Conservation (phyloP, 2,329 filamentous ascomycete genomes). For the Cladophialophora bantiana region DNA sequence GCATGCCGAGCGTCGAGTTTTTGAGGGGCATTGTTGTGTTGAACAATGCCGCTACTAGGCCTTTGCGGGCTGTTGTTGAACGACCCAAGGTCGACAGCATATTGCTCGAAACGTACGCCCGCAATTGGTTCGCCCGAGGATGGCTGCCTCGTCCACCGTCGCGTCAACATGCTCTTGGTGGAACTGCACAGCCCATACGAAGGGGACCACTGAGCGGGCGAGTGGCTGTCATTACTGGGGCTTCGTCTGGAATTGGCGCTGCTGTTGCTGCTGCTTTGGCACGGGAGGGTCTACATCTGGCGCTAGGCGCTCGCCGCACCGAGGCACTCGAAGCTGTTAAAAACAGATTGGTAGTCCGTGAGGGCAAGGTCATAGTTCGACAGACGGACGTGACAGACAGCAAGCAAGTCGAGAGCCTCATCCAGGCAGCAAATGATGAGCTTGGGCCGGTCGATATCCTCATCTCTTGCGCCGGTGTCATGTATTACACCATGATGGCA, state of each 20-base stretch:
- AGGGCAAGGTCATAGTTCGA: constrained; percentile 71
- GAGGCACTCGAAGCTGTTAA: constrained; percentile 74
- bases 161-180: constrained; percentile 55
- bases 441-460: constrained; percentile 79
- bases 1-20: constrained; percentile 79
- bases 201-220: constrained; percentile 60
- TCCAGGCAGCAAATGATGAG: constrained; percentile 64
- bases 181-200: constrained; percentile 53
- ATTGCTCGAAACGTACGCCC: constrained; percentile 78
- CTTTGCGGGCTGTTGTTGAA: constrained; percentile 64
- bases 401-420: constrained; percentile 70
- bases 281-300: constrained; percentile 52
- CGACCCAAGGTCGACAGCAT: constrained; percentile 73
- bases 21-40: constrained; percentile 75
- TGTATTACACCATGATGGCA: constrained; percentile 90
- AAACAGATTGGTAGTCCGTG: constrained; percentile 62
- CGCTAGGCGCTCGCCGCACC: constrained; percentile 65
- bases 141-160: constrained; percentile 73
- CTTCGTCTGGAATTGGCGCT: constrained; percentile 48
- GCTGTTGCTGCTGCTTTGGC: constrained; percentile 45
- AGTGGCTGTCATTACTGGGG: constrained; percentile 49
- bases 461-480: constrained; percentile 81
- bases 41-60: constrained; percentile 71
- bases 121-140: constrained; percentile 80
- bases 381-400: constrained; percentile 76